Conservation (phyloP, 345 rosid genomes). For the Dipteronia dyeriana region DNA sequence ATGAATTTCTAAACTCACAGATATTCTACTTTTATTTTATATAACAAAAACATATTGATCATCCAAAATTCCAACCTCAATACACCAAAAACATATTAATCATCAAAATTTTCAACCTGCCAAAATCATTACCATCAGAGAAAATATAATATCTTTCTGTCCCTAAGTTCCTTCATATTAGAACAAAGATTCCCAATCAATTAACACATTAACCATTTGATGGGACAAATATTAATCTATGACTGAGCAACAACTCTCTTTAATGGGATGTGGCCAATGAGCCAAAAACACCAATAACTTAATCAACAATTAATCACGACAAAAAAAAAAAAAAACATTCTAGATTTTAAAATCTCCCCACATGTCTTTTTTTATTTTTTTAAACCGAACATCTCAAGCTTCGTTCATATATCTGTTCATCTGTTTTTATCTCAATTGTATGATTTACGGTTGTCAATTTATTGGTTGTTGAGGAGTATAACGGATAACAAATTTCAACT, state of each 20-base stretch:
- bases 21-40: too few species aligned
- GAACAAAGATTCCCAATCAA: conserved; percentile 13
- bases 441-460: too few species aligned
- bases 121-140: neutral
- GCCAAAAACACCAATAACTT: conserved; percentile 12
- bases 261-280: neutral
- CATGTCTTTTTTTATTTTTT: conserved; percentile 31
- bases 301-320: conserved; percentile 16
- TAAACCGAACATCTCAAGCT: too few species aligned
- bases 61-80: neutral
- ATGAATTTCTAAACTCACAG: too few species aligned
- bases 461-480: too few species aligned
- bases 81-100: too few species aligned
- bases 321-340: neutral
- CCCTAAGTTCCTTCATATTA: conserved; percentile 26
- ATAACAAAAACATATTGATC: neutral
- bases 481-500: too few species aligned
- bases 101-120: neutral
- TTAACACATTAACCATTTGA: neutral
- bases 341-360: conserved; percentile 11
- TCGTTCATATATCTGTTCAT: too few species aligned
- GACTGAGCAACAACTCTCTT: conserved; percentile 6
- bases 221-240: neutral
- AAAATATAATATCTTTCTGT: conserved; percentile 6
- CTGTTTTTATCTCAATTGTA: too few species aligned